A percentile compares a stretch with the other conserved stretches of the same genome.
These are phyloP conservation scores for Exophiala sp. DNA, from an alignment of 2,329 filamentous ascomycete genomes.

Conservation along the genomic window DNA sequence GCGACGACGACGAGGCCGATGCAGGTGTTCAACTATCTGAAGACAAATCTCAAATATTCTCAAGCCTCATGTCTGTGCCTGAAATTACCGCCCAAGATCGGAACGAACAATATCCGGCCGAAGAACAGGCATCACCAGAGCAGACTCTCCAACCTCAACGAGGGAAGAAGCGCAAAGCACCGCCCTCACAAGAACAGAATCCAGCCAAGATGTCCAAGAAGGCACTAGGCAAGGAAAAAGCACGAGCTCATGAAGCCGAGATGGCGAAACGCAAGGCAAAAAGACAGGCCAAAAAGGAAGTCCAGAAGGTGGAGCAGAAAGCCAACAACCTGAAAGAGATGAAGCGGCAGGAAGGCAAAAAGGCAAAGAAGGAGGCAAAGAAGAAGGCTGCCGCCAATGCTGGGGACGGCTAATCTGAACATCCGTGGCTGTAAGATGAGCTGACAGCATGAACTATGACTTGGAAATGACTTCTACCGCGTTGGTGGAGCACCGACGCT, in stretches of 20 bases:
- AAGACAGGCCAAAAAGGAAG: constrained; percentile 8
- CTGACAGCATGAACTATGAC: too few relatives aligned
- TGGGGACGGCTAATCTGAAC: too few relatives aligned
- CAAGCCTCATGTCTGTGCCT: background rate
- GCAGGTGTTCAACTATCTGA: background rate
- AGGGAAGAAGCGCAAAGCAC: constrained; percentile 13
- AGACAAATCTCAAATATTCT: background rate
- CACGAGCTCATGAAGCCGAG: background rate
- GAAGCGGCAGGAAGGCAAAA: too few relatives aligned
- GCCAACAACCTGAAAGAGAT: background rate
- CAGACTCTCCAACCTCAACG: background rate
- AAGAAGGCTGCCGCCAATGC: too few relatives aligned
- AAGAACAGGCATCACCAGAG: background rate
- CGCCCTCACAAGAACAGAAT: background rate
- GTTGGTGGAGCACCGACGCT: too few relatives aligned
- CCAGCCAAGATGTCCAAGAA: background rate
- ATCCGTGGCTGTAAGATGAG: too few relatives aligned
- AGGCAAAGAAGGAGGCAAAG: too few relatives aligned
- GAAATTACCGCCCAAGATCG: background rate
- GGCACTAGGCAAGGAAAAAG: background rate
- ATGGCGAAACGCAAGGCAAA: constrained; percentile 1
- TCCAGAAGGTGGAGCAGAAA: constrained; percentile 1
- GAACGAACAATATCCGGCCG: background rate
- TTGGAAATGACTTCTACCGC: too few relatives aligned
- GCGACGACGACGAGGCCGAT: background rate